Evolutionary conservation across 2,329 filamentous ascomycete species (phyloP).

Genomic region (Verticillium nubilum): DNA sequence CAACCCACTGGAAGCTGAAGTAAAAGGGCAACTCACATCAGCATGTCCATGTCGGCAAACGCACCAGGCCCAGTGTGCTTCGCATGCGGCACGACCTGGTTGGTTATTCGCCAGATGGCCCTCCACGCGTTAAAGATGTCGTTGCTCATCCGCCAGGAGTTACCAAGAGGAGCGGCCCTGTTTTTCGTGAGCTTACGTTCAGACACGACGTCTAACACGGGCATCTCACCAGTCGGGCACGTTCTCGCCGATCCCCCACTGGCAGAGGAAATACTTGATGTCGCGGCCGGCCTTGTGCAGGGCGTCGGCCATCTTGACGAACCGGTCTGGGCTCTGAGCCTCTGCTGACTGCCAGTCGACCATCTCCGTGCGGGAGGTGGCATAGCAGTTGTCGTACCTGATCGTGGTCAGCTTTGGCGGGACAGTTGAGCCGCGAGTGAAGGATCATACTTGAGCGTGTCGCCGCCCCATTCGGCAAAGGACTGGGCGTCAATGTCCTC

Average conservation of each 20-base stretch:
- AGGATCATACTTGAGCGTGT: slow-evolving; percentile 44
- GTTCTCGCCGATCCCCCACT: slow-evolving; percentile 45
- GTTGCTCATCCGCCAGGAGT: slow-evolving; percentile 47
- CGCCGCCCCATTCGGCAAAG: slow-evolving; percentile 37
- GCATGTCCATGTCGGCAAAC: slow-evolving; percentile 48
- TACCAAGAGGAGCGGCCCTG: slow-evolving; percentile 35
- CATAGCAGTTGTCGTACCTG: slow-evolving; percentile 45
- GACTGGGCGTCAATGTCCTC: slow-evolving; percentile 34
- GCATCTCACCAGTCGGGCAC: slow-evolving; percentile 34
- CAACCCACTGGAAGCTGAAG: too few species aligned
- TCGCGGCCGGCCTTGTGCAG: slow-evolving; percentile 31
- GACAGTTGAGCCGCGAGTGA: not conserved
- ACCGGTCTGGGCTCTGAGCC: slow-evolving; percentile 32
- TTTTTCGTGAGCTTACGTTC: not conserved
- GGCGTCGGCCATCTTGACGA: slow-evolving; percentile 39
- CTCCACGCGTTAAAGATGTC: slow-evolving; percentile 48
- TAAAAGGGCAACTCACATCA: slow-evolving; percentile 27
- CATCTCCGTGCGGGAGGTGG: slow-evolving; percentile 33
- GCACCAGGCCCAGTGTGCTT: slow-evolving; percentile 37
- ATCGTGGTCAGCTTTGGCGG: not conserved
- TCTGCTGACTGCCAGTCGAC: slow-evolving; percentile 33
- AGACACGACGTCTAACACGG: not conserved
- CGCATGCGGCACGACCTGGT: slow-evolving; percentile 43
- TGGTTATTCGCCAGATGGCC: slow-evolving; percentile 44
- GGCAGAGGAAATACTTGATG: slow-evolving; percentile 45